phyloP scores from a whole-genome alignment of 768 basidiomycete genomes.

The Termitomyces sp. region DNA sequence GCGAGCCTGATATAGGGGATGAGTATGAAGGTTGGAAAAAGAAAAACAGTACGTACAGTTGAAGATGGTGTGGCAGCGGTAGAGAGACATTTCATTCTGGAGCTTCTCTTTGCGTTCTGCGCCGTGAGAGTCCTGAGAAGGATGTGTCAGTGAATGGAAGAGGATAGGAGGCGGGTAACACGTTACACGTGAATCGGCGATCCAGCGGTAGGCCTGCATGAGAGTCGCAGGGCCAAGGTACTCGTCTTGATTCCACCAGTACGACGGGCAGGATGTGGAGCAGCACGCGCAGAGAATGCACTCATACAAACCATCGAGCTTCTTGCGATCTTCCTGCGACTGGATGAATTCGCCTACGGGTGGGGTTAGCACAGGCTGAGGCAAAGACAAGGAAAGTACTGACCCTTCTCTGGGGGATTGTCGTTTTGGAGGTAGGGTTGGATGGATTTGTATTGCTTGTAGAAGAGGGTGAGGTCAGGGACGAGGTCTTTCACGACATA shows the following conservation, averaged over 20 bases:
- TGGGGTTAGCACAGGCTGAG: neutral
- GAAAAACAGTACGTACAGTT: conserved; percentile 54
- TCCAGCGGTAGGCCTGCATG: conserved; percentile 98
- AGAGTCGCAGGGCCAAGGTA: conserved; percentile 96
- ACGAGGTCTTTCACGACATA: conserved; percentile 99
- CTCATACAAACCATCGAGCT: conserved; percentile 96
- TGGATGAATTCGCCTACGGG: conserved; percentile 74
- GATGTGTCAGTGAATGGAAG: neutral
- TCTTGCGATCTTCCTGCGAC: conserved; percentile 85
- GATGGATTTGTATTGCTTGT: conserved; percentile 99
- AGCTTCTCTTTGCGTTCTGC: conserved; percentile 84
- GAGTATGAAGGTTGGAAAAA: neutral
- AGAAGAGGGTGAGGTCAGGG: conserved; percentile 85
- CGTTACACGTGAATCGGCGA: conserved; percentile 88
- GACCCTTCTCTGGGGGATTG: conserved; percentile 71
- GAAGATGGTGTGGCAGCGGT: conserved; percentile 98
- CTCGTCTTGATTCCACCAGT: conserved; percentile 99
- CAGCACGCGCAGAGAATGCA: conserved; percentile 97
- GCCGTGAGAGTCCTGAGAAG: conserved; percentile 61
- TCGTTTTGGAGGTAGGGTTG: conserved; percentile 95
- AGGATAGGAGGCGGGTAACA: conserved; percentile 7
- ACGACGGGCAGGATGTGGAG: conserved; percentile 94
- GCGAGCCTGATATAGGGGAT: conserved; percentile 47
- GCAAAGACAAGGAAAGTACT: neutral
- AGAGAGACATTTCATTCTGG: conserved; percentile 94